Percentiles rank a stretch among this genome's conserved stretches.
Evolutionary conservation across 1,139 yeast species (phyloP).

Genomic region (Lipomyces yarrowii): DNA sequence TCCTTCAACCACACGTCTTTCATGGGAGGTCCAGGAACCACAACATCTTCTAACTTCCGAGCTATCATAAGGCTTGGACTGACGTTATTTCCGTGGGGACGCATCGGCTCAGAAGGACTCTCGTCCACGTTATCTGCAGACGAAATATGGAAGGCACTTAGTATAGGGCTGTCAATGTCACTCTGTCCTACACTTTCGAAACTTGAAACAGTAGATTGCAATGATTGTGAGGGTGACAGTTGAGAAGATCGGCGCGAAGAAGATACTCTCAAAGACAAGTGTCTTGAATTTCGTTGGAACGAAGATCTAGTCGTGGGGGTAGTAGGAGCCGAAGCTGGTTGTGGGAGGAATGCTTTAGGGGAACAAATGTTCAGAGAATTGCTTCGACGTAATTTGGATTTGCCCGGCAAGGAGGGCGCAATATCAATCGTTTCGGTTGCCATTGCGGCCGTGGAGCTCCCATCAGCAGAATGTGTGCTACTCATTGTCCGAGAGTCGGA

Average conservation of each 20-base stretch:
- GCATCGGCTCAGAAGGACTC: not conserved
- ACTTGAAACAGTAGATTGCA: not conserved
- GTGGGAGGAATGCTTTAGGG: not conserved
- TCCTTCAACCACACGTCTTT: constrained; percentile 26
- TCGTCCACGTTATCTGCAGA: not conserved
- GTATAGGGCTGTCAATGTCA: not conserved
- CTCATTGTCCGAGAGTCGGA: not conserved
- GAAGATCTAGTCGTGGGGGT: not conserved
- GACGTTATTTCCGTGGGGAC: not conserved
- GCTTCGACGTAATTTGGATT: not conserved
- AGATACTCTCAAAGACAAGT: not conserved
- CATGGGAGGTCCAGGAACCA: constrained; percentile 29
- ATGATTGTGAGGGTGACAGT: not conserved
- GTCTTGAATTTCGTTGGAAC: not conserved
- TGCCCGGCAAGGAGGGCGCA: not conserved
- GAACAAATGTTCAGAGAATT: not conserved
- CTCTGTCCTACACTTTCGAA: not conserved
- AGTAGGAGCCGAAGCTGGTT: not conserved
- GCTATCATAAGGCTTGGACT: constrained; percentile 12
- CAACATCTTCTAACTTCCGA: constrained; percentile 20
- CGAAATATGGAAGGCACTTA: not conserved
- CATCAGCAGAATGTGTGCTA: not conserved
- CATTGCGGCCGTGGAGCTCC: not conserved
- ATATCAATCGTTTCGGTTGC: not conserved
- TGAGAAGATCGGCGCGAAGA: not conserved